Conservation (phyloP, 2,329 filamentous ascomycete genomes). For the Orbilia blumenaviensis region DNA sequence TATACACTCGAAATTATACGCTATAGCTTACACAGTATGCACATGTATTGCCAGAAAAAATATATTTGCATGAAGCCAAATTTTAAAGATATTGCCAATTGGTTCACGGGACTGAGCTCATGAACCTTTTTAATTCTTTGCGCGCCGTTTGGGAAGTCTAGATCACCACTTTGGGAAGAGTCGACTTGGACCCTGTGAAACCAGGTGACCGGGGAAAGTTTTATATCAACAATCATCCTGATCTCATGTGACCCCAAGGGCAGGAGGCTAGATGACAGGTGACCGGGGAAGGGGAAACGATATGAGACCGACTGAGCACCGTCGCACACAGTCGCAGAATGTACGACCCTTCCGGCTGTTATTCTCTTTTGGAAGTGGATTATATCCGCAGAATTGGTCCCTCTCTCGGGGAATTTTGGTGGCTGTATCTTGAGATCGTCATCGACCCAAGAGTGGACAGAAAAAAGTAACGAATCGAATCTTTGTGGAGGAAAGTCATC, state of each 20-base stretch:
- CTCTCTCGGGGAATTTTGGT: constrained; percentile 51
- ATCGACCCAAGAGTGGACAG: constrained; percentile 25
- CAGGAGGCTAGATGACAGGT: constrained; percentile 40
- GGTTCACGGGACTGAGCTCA: constrained; percentile 25
- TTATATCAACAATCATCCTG: constrained; percentile 53
- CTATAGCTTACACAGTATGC: constrained; percentile 8
- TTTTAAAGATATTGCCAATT: constrained; percentile 24
- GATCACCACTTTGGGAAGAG: constrained; percentile 41
- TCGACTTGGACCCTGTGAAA: constrained; percentile 35
- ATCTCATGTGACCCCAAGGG: constrained; percentile 53
- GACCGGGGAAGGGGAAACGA: constrained; percentile 21
- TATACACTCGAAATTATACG: constrained; percentile 27
- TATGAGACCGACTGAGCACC: not conserved
- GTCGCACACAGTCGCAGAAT: constrained; percentile 21
- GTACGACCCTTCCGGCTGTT: constrained; percentile 5
- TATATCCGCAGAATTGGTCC: constrained; percentile 9
- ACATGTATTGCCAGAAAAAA: not conserved
- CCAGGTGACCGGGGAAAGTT: constrained; percentile 50
- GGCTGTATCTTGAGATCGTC: constrained; percentile 42
- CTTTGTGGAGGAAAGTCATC: constrained; percentile 9
- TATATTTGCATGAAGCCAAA: constrained; percentile 29
- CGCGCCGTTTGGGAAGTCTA: constrained; percentile 10
- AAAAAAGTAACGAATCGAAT: constrained; percentile 27
- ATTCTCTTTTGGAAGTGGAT: constrained; percentile 1
- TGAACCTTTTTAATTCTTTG: too few species aligned